Conservation (phyloP, 306 rosid species). For the Elaeagnus macrophylla region DNA sequence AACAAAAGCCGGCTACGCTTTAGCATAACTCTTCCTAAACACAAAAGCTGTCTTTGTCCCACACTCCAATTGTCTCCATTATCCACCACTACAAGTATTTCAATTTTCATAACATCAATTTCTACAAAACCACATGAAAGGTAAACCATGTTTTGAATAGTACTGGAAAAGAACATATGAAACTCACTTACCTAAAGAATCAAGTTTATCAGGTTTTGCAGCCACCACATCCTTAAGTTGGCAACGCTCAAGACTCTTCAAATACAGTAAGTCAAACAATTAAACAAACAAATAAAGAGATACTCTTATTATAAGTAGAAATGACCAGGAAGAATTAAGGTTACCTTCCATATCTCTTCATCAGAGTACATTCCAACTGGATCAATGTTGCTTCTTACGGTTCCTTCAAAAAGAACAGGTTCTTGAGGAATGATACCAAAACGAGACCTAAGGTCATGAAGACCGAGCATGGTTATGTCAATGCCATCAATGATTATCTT, state of each 20-base stretch:
- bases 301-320: no score
- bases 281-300: neutral
- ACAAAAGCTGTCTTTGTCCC: constrained; percentile 92
- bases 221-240: constrained; percentile 83
- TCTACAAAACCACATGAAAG: neutral
- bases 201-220: constrained; percentile 68
- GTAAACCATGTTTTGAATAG: no score
- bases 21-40: constrained; percentile 87
- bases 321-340: no score
- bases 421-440: constrained; percentile 97
- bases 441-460: constrained; percentile 88
- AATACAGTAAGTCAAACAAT: neutral
- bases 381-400: constrained; percentile 80
- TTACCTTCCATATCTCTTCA: constrained; percentile 94
- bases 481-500: constrained; percentile 71
- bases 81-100: constrained; percentile 45
- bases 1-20: constrained; percentile 75
- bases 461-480: constrained; percentile 63
- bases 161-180: neutral
- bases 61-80: constrained; percentile 98
- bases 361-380: constrained; percentile 65
- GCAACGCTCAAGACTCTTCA: constrained; percentile 80
- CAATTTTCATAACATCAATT: constrained; percentile 2
- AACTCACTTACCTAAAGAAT: constrained; percentile 47
- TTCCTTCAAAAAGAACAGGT: constrained; percentile 96